A percentile compares a stretch with the other conserved stretches of the same genome.
phyloP scores from a whole-genome alignment of 2,329 filamentous ascomycete genomes.

The Aspergillus eucalypticola region DNA sequence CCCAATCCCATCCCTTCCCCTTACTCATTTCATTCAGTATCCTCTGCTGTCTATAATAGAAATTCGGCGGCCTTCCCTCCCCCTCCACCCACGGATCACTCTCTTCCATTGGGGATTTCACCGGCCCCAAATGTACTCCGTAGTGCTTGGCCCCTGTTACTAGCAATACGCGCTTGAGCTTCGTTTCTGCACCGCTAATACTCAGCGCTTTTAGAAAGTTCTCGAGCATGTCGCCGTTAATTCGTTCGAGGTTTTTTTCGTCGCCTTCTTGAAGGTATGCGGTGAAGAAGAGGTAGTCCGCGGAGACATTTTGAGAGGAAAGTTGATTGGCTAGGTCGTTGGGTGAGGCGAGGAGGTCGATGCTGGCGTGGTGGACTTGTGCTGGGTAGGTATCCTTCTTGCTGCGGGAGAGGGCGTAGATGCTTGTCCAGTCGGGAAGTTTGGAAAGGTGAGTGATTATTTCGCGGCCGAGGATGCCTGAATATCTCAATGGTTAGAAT shows the following conservation, averaged over 20 bases:
- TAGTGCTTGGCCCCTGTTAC: conserved; percentile 56
- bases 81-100: conserved; percentile 48
- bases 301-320: conserved; percentile 29
- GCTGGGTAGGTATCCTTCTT: conserved; percentile 39
- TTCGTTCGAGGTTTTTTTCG: conserved; percentile 37
- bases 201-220: conserved; percentile 52
- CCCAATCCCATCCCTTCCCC: conserved; percentile 41
- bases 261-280: conserved; percentile 45
- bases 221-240: conserved; percentile 47
- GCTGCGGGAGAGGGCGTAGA: conserved; percentile 45
- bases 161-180: conserved; percentile 52
- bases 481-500: too few relatives aligned
- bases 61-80: conserved; percentile 47
- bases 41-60: conserved; percentile 55
- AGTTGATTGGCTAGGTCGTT: conserved; percentile 42
- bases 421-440: conserved; percentile 38
- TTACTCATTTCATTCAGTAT: conserved; percentile 40
- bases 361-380: conserved; percentile 40
- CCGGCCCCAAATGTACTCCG: conserved; percentile 52
- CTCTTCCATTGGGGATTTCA: conserved; percentile 53
- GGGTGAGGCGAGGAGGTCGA: conserved; percentile 40
- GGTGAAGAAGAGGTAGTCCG: conserved; percentile 47
- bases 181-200: conserved; percentile 42
- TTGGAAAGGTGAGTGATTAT: conserved; percentile 42
- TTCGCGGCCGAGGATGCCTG: conserved; percentile 44